Base-by-base conservation (phyloP, 78 protist species). In the Ministeria vibrans region DNA sequence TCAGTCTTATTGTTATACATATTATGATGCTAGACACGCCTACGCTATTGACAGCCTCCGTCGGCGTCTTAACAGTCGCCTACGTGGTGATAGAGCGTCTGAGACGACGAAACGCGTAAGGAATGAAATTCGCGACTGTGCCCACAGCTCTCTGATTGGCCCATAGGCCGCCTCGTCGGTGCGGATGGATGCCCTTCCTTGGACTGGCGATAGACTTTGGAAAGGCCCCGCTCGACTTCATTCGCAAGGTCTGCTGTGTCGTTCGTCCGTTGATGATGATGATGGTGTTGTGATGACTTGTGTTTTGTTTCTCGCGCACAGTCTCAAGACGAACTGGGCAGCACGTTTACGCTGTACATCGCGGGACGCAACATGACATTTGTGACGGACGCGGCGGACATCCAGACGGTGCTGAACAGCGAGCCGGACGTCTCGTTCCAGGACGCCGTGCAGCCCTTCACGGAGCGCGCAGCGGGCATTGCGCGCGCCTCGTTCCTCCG, bases 341-440 rank as follows among this genome's bases (percentile, higher is more conserved):
- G 43, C 55, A 42, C 43, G 25, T 71, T 71, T 22, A 71, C 76
- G 28, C 9, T 71, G 28, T 42, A 71, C 51, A 18, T 71, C 53
- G 76, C 76, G 6, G 76, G 76, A 43, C 38, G 27, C 55, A 45
- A 53, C 53, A 71, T 71, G 76, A 71, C 76, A 2, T 42, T 44
- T 18, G 28, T 71, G 43, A 7, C 27, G 13, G 53, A 71, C 13
- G 55, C 76, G 15, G 51, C 20, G 76, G 45, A 71, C 34, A 34
- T 71, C 9, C 38, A 71, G 55, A 28, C 53, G 42, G 38, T 71
- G 20, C 43, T 71, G 20, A 71, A 71, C 55, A 4, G 30, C 32
- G 76, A 71, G 76, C 76, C 76, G 1, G 27, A 18, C 53, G 32
- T 71, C 76, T 43, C 38, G 55, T 71, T 71, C 55, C 45, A 71